Evolutionary conservation across 371 early-diverging fungal genomes (phyloP), one percentile per base, ranked within the genome.

Genomic region (Mucor saturninus): DNA sequence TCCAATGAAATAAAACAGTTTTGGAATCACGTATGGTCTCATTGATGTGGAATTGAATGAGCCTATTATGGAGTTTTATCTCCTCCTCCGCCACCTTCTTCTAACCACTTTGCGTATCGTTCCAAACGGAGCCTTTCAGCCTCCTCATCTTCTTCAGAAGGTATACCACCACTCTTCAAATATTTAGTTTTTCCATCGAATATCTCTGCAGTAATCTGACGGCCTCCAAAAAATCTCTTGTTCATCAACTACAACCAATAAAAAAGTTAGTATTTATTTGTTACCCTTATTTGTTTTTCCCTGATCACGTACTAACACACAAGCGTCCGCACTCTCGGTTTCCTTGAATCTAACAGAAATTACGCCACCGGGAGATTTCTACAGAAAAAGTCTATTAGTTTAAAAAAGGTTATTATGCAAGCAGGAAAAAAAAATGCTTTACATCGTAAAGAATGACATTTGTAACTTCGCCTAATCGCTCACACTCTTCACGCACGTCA

Each of bases 401-500:
- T 21, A 21, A 21, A 21, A 21, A 21, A 21, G 21, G 21, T 46
- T 46, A 46, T 15, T 46, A 21, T 46, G 5, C 5, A 3, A 21
- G 8, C 21, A 21, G 2, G 21, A 21, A 46, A 21, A 46, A 6
- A 46, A 1, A 46, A 5, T 21, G 21, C 15, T 88, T 74, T 83
- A 91, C 93, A 72, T 94, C 95, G 67, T 92, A 94, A 6, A 95
- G 67, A 21, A 91, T 84, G 4, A 95, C 91, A 73, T 92, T 94
- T 11, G 97, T 96, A 11, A 97, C 96, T 57, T 93, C 92, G 11
- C 98, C 98, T 13, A 96, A 65, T 59, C 91, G 93, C 62, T 95
- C 96, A 67, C 96, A 95, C 68, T 97, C 98, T 38, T 85, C 84
- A 10, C 96, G 88, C 7, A 98, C 92, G 56, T 98, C 98, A 53